Percentiles rank a stretch among this genome's conserved stretches.
These are phyloP conservation scores for Suillus clintonianus DNA, from an alignment of 768 basidiomycete species.

Conservation along the genomic window DNA sequence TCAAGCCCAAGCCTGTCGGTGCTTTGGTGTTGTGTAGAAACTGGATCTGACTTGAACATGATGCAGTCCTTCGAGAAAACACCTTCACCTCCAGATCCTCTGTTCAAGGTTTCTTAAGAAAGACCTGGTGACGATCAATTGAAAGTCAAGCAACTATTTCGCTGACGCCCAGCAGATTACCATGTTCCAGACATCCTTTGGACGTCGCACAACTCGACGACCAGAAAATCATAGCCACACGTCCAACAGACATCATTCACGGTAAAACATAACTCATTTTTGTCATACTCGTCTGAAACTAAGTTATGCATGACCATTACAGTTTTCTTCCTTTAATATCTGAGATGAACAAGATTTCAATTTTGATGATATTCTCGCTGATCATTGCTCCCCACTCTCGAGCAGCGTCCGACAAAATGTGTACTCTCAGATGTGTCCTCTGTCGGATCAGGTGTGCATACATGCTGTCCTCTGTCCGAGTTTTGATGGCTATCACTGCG, in stretches of 20 bases:
- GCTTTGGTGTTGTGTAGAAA: not conserved
- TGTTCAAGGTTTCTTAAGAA: slow-evolving; percentile 28
- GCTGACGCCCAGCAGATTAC: not conserved
- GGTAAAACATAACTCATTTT: not conserved
- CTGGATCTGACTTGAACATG: not conserved
- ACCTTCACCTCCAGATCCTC: slow-evolving; percentile 22
- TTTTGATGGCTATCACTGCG: not conserved
- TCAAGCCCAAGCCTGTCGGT: slow-evolving; percentile 33
- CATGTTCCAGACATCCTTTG: not conserved
- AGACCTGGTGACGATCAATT: slow-evolving; percentile 13
- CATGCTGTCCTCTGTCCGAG: not conserved
- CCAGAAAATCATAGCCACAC: slow-evolving; percentile 14
- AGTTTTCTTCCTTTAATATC: not conserved
- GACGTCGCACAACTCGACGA: slow-evolving; percentile 17
- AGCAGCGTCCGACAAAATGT: not conserved
- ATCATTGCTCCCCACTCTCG: not conserved
- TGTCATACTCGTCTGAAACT: not conserved
- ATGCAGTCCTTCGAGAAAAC: slow-evolving; percentile 30
- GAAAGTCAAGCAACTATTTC: slow-evolving; percentile 5
- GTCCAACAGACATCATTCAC: not conserved
- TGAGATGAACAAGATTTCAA: not conserved
- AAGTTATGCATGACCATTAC: not conserved
- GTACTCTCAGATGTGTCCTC: not conserved
- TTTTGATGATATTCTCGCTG: not conserved
- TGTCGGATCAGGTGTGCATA: not conserved